These are phyloP conservation scores for Heterobasidion irregulare DNA, from an alignment of 1,284 basidiomycete genomes.

Conservation along the genomic window DNA sequence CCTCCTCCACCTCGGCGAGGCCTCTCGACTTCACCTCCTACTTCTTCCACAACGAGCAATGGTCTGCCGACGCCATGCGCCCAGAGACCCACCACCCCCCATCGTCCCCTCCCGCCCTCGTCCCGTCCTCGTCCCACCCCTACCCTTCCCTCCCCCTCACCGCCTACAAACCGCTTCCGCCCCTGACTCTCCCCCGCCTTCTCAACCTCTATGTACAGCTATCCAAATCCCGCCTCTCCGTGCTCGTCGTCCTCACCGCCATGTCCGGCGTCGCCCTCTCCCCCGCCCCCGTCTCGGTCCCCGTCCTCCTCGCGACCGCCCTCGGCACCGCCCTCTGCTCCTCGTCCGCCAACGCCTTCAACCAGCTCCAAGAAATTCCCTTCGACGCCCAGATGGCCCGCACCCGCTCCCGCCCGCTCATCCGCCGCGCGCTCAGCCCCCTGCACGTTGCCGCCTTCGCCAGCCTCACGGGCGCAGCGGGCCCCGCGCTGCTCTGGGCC, in stretches of 20 bases:
- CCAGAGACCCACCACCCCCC: constrained; percentile 10
- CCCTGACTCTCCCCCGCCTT: constrained; percentile 47
- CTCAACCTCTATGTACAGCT: constrained; percentile 74
- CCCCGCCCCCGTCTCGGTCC: constrained; percentile 75
- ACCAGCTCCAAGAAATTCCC: constrained; percentile 92
- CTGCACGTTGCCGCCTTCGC: constrained; percentile 85
- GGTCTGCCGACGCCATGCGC: constrained; percentile 17
- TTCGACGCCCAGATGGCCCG: constrained; percentile 97
- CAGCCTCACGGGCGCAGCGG: constrained; percentile 62
- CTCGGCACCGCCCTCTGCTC: constrained; percentile 88
- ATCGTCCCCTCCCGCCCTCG: constrained; percentile 8
- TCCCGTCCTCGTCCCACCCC: constrained; percentile 2
- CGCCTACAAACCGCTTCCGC: constrained; percentile 17
- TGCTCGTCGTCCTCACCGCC: constrained; percentile 85
- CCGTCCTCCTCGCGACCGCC: constrained; percentile 81
- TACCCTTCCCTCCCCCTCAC: constrained; percentile 7
- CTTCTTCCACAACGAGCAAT: constrained; percentile 51
- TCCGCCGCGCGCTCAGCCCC: constrained; percentile 74
- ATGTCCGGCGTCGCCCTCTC: constrained; percentile 94
- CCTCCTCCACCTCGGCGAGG: not conserved
- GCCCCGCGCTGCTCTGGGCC: constrained; percentile 73
- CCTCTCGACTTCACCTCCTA: constrained; percentile 36
- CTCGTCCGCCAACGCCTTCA: constrained; percentile 90
- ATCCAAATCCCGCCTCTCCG: constrained; percentile 82
- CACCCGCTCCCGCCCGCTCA: constrained; percentile 87